phyloP scores from a whole-genome alignment of 2,329 filamentous ascomycete species.

The Emergomyces orientalis region DNA sequence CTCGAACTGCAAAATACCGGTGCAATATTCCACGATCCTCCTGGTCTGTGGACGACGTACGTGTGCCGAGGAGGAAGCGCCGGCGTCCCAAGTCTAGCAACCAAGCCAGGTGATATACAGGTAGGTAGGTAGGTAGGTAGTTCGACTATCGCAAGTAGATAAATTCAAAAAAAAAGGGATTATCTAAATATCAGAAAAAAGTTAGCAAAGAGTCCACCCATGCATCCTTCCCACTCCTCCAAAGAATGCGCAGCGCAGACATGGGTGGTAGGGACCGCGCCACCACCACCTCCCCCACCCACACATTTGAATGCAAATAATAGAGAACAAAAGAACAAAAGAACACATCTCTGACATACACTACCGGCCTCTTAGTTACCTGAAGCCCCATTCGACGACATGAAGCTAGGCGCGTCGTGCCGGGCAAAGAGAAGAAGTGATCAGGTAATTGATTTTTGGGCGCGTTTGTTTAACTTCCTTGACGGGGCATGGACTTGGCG shows the following conservation, averaged over 20 bases:
- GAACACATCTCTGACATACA: background rate
- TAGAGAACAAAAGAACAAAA: background rate
- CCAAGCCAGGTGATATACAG: background rate
- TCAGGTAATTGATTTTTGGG: too few species aligned
- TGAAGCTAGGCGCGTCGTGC: too few species aligned
- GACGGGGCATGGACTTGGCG: too few species aligned
- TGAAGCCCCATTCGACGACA: background rate
- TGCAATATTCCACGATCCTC: background rate
- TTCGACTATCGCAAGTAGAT: background rate
- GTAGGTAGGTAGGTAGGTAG: background rate
- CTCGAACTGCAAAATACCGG: background rate
- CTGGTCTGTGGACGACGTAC: background rate
- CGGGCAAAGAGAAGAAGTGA: too few species aligned
- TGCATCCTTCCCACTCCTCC: too few species aligned
- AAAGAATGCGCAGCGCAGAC: too few species aligned
- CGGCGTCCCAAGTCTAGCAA: background rate
- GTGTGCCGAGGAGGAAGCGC: background rate
- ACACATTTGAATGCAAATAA: too few species aligned
- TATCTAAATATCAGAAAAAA: background rate
- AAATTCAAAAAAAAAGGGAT: background rate
- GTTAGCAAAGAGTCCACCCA: background rate
- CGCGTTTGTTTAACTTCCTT: too few species aligned
- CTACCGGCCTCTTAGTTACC: background rate
- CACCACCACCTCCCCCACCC: too few species aligned
- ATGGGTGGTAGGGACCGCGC: too few species aligned